These are phyloP conservation scores for Boletus rufocinnamomeus DNA, from an alignment of 768 basidiomycete species.

Conservation along the genomic window DNA sequence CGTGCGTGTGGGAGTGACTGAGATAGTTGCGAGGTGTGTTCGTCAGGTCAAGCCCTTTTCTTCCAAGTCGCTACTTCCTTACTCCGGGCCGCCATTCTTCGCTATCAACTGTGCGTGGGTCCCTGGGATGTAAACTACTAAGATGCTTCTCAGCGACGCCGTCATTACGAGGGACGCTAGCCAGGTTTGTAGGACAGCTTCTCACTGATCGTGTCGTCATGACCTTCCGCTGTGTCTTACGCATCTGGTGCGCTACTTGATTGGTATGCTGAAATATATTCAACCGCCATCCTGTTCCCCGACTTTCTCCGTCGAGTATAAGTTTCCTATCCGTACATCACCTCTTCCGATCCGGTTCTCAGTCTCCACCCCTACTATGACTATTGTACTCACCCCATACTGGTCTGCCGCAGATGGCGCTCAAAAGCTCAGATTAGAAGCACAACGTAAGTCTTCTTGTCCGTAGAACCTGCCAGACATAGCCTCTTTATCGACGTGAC, in stretches of 20 bases:
- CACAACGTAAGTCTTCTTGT: conserved; percentile 45
- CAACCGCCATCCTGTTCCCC: neutral
- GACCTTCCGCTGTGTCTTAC: neutral
- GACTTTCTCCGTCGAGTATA: conserved; percentile 15
- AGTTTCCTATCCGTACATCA: neutral
- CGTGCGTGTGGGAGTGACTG: no score
- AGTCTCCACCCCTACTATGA: conserved; percentile 36
- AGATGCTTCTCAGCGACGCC: neutral
- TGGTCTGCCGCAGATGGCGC: conserved; percentile 58
- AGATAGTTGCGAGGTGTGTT: no score
- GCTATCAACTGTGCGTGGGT: neutral
- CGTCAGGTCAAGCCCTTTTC: no score
- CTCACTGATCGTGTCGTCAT: conserved; percentile 5
- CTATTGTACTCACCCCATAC: conserved; percentile 69
- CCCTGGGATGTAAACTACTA: neutral
- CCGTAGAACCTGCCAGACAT: neutral
- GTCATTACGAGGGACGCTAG: neutral
- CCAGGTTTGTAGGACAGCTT: neutral
- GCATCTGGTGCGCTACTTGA: neutral
- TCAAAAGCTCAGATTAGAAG: conserved; percentile 65
- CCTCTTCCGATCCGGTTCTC: neutral
- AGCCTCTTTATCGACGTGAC: conserved; percentile 5
- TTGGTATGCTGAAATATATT: conserved; percentile 7
- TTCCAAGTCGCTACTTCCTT: neutral
- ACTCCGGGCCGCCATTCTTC: neutral